A percentile compares a stretch with the other conserved stretches of the same genome.
Conservation (phyloP, 495 filamentous ascomycete genomes). For the Thermothielavioides terrestris region DNA sequence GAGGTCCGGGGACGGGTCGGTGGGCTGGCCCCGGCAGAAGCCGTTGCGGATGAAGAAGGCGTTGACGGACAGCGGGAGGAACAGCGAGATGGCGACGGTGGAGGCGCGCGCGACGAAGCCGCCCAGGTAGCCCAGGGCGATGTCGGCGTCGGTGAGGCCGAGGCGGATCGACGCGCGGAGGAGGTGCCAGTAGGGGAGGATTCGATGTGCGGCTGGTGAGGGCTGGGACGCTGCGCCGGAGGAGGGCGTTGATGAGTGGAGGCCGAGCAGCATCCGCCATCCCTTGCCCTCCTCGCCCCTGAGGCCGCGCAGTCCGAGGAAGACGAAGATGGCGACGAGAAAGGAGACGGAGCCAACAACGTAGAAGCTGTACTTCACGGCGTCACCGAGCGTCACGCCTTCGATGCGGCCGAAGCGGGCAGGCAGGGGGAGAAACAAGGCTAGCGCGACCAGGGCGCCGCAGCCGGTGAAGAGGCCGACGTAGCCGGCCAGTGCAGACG, state of each 20-base stretch:
- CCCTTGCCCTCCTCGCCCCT: conserved; percentile 71
- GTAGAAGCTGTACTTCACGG: conserved; percentile 77
- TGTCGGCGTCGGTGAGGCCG: conserved; percentile 65
- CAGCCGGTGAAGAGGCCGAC: conserved; percentile 90
- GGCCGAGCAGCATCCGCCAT: conserved; percentile 45
- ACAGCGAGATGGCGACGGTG: conserved; percentile 90
- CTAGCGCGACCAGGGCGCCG: conserved; percentile 76
- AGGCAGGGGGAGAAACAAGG: conserved; percentile 77
- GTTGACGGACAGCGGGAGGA: conserved; percentile 88
- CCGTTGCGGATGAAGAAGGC: conserved; percentile 77
- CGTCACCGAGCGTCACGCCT: conserved; percentile 55
- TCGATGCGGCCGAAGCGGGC: conserved; percentile 58
- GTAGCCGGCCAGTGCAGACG: conserved; percentile 68
- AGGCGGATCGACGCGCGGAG: conserved; percentile 58
- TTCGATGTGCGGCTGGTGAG: conserved; percentile 40
- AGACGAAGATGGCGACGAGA: conserved; percentile 61
- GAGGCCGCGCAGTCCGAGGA: conserved; percentile 70
- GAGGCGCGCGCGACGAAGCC: conserved; percentile 93
- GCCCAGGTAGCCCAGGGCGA: conserved; percentile 81
- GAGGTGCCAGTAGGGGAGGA: conserved; percentile 37
- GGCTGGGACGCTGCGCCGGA: conserved; percentile 22
- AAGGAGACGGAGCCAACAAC: conserved; percentile 66
- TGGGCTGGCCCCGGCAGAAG: conserved; percentile 57
- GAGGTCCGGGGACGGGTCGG: conserved; percentile 54
- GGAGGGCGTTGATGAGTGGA: conserved; percentile 2